These are phyloP conservation scores for Entonaema liquescens DNA, from an alignment of 495 filamentous ascomycete genomes.

Conservation along the genomic window DNA sequence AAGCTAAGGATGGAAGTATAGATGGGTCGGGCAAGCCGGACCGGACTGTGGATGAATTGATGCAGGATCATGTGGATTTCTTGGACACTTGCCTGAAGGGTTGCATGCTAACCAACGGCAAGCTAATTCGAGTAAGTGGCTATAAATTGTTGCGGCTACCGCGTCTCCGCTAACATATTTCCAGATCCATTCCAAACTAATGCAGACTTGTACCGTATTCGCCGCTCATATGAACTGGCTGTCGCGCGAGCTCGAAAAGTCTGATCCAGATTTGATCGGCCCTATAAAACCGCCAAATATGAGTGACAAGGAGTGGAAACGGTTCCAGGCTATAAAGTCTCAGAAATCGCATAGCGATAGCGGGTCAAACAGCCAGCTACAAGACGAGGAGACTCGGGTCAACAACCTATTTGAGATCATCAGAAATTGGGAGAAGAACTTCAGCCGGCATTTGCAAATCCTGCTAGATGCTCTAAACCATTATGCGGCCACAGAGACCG, in stretches of 20 bases:
- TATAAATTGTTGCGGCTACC: slow-evolving; percentile 10
- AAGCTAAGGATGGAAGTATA: slow-evolving; percentile 61
- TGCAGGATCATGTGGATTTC: slow-evolving; percentile 99
- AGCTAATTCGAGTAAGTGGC: slow-evolving; percentile 79
- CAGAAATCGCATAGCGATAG: slow-evolving; percentile 45
- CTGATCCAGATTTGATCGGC: slow-evolving; percentile 75
- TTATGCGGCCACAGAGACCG: slow-evolving; percentile 96
- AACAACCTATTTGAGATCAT: slow-evolving; percentile 85
- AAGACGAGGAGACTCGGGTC: slow-evolving; percentile 70
- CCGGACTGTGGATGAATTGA: slow-evolving; percentile 93
- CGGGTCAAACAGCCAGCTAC: slow-evolving; percentile 27
- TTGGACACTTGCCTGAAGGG: slow-evolving; percentile 97
- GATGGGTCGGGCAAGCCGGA: slow-evolving; percentile 64
- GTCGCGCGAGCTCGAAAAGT: slow-evolving; percentile 77
- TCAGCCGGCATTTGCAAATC: slow-evolving; percentile 88
- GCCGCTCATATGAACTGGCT: slow-evolving; percentile 84
- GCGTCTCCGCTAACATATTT: slow-evolving; percentile 34
- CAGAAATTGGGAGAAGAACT: slow-evolving; percentile 89
- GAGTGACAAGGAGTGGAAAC: slow-evolving; percentile 62
- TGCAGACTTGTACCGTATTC: slow-evolving; percentile 92
- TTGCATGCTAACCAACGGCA: slow-evolving; percentile 97
- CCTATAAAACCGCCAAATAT: slow-evolving; percentile 60
- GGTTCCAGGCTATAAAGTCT: slow-evolving; percentile 53
- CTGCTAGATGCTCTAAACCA: slow-evolving; percentile 93
- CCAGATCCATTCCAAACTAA: slow-evolving; percentile 94